These are phyloP conservation scores for Cladophialophora chaetospira DNA, from an alignment of 2,329 filamentous ascomycete species.

Conservation along the genomic window DNA sequence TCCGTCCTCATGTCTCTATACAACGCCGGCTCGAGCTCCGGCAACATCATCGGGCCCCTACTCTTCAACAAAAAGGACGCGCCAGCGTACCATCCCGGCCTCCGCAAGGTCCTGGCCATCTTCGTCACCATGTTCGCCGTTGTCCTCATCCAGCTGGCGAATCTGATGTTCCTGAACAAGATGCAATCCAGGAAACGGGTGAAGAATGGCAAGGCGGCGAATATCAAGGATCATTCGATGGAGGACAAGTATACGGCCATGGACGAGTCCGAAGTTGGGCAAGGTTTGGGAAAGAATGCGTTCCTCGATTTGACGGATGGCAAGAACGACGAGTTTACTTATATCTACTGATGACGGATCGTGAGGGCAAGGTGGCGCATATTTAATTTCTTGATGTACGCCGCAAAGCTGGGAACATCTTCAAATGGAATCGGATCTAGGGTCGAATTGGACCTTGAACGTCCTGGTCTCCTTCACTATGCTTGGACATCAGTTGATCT, in stretches of 20 bases:
- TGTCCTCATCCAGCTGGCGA: slow-evolving; percentile 56
- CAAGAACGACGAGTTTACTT: slow-evolving; percentile 65
- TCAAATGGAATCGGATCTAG: no score
- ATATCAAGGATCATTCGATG: slow-evolving; percentile 65
- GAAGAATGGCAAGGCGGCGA: slow-evolving; percentile 61
- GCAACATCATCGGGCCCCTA: slow-evolving; percentile 68
- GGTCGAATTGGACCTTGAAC: no score
- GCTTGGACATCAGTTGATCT: no score
- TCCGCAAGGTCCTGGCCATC: slow-evolving; percentile 58
- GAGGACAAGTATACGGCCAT: slow-evolving; percentile 48
- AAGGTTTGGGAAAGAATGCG: slow-evolving; percentile 32
- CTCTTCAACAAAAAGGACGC: slow-evolving; percentile 62
- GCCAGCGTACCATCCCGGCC: slow-evolving; percentile 60
- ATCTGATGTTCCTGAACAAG: slow-evolving; percentile 60
- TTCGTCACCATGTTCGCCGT: slow-evolving; percentile 57
- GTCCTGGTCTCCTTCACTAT: no score
- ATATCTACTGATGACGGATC: slow-evolving; percentile 29
- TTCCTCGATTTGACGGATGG: slow-evolving; percentile 65
- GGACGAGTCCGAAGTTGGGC: slow-evolving; percentile 38
- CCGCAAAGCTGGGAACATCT: no score
- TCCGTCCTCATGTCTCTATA: slow-evolving; percentile 65
- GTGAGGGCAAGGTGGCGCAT: neutral
- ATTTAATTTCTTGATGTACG: neutral
- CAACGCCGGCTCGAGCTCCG: slow-evolving; percentile 62
- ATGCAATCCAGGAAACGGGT: slow-evolving; percentile 58